Base-by-base conservation (phyloP, 169 alveolate genomes). In the Cryptosporidium ubiquitum region DNA sequence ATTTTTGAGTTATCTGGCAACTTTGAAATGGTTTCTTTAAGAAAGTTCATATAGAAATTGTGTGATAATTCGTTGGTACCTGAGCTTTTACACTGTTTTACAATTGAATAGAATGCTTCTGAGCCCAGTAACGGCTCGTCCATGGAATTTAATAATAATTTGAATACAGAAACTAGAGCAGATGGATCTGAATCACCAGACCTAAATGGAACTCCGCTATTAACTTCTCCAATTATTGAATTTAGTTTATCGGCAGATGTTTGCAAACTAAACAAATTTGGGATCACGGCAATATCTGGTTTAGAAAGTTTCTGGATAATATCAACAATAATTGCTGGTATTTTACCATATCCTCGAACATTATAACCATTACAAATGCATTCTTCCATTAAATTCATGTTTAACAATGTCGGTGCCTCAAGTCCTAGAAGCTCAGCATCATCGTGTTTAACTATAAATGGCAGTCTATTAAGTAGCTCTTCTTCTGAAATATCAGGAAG, bases 161-260 rank as follows among this genome's bases (percentile, higher is more conserved):
- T 79, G 40, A 79, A 79, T 35, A 35, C 89, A 42, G 89, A 79
- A 39, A 79, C 75, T 20, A 79, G 75, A 2, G 89, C 35, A 42
- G 68, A 26, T 14, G 51, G 44, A 40, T 79, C 89, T 37, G 89
- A 79, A 64, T 79, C 89, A 1, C 69, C 66, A 31, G 70, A 33
- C 61, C 89, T 58, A 47, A 79, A 79, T 23, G 89, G 89, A 20
- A 61, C 89, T n/a, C 89, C 89, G 35, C 89, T 79, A 40, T 79
- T 40, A 26, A 79, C 58, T 64, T 79, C 89, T 9, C 66, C 49
- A 26, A 79, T 42, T 14, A 79, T 58, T 39, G 89, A 57, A 3
- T 31, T 42, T 9, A 79, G 47, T 31, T 79, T 60, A 31, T 44
- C 58, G 14, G 89, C 74, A 42, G 71, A 47, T 40, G 89, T 44